These are phyloP conservation scores for Agrostemma githago DNA, from an alignment of 148 eudicot species.

Conservation along the genomic window DNA sequence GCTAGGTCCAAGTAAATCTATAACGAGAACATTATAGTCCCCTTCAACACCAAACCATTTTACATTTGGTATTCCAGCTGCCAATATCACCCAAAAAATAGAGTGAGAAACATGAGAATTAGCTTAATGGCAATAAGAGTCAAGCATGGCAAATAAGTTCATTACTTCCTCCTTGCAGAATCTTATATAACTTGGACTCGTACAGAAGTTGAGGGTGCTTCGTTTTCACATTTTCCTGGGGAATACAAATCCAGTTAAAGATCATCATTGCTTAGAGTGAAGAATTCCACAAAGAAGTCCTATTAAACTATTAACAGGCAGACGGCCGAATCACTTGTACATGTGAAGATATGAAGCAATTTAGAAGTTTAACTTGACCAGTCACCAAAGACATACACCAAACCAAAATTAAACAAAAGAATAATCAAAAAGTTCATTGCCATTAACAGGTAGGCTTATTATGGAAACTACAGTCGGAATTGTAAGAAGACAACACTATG, in stretches of 20 bases:
- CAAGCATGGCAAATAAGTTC: slow-evolving; percentile 20
- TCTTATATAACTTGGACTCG: slow-evolving; percentile 77
- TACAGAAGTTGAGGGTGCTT: slow-evolving; percentile 85
- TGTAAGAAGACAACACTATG: too few relatives aligned
- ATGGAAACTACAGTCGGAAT: too few relatives aligned
- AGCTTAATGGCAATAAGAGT: background rate
- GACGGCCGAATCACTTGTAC: background rate
- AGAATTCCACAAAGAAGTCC: background rate
- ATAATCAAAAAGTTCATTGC: background rate
- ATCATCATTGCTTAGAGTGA: background rate
- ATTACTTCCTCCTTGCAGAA: slow-evolving; percentile 92
- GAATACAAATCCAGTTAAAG: slow-evolving; percentile 6
- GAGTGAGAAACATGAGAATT: slow-evolving; percentile 10
- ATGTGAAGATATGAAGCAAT: background rate
- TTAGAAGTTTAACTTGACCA: background rate
- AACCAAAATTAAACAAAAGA: too few relatives aligned
- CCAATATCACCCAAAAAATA: slow-evolving; percentile 18
- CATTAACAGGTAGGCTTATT: background rate
- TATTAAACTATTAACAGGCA: background rate
- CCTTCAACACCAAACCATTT: slow-evolving; percentile 98
- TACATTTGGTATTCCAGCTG: slow-evolving; percentile 91
- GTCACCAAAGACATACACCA: too few relatives aligned
- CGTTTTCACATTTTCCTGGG: slow-evolving; percentile 77
- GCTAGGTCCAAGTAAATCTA: slow-evolving; percentile 96
- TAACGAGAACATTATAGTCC: slow-evolving; percentile 90